Base-by-base conservation (phyloP, 257 asterid genomes). In the Perilla frutescens region DNA sequence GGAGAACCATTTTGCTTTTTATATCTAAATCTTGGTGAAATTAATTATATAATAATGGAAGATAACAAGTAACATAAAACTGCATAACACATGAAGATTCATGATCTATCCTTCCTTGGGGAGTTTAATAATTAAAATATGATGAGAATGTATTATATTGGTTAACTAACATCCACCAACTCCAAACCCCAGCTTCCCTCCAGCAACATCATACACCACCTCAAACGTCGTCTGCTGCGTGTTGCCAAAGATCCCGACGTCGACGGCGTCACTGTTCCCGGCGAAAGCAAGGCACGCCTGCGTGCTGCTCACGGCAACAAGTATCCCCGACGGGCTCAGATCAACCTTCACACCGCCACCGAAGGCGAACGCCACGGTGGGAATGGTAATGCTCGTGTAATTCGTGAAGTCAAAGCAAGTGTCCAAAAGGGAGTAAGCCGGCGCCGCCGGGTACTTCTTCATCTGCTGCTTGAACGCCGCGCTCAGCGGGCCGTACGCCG, bases 161-260 rank as follows among this genome's bases (percentile, higher is more conserved):
- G 0, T 34, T 34, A 34, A 2, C 37, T 34, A 26, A 68, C 96
- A 92, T 37, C 92, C 96, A 29, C 59, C 81, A 5, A 84, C 39
- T 10, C 84, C 90, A 51, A 92, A 88, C 26, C 98, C 98, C 5
- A 92, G 78, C 73, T 79, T 86, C 53, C 90, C 90, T 8, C 91
- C 94, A 1, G 86, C 90, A 62, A 92, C 94, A 73, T 90, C 94
- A 61, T 88, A 88, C 29, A 85, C 88, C 65, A 90, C 92, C 66
- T 90, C 89, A 34, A 87, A 49, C 1, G 90, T 86, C 75, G 82
- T 83, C 83, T 92, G 98, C 62, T 90, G 96, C 48, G 77, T 64
- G 50, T 92, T 92, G 4, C 98, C 97, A 0, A 86, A 79, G 43
- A 92, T 90, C 2, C 86, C 92, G 44, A 50, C 49, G 43, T 76